Evolutionary conservation across 176 grass and related monocot genomes (phyloP).

Genomic region (Stipa capillata): DNA sequence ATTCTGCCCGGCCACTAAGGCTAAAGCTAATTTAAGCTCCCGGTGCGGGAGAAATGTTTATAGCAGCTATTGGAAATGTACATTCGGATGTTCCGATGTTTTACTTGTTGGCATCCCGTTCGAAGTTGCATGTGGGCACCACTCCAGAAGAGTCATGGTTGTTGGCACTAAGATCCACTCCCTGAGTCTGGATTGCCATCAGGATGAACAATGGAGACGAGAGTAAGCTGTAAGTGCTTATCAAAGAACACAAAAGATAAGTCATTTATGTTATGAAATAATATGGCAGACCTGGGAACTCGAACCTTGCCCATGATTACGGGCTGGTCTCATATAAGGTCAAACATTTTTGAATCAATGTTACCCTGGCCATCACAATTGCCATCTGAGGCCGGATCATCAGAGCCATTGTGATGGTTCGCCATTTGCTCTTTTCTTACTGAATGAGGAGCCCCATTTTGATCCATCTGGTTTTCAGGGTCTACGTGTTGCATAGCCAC

Average conservation of each 20-base stretch:
- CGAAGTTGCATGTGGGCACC: slow-evolving; percentile 47
- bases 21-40: slow-evolving; percentile 7
- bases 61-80: slow-evolving; percentile 23
- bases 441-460: slow-evolving; percentile 29
- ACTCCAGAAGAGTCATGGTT: slow-evolving; percentile 63
- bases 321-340: slow-evolving; percentile 71
- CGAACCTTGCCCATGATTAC: slow-evolving; percentile 57
- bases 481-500: slow-evolving; percentile 56
- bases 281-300: slow-evolving; percentile 62
- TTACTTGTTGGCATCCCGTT: slow-evolving; percentile 29
- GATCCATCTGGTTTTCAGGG: slow-evolving; percentile 34
- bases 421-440: slow-evolving; percentile 44
- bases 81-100: neutral
- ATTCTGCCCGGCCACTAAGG: neutral
- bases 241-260: neutral
- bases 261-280: neutral
- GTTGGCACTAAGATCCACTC: slow-evolving; percentile 36
- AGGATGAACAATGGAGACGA: slow-evolving; percentile 3
- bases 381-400: slow-evolving; percentile 33
- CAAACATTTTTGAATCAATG: slow-evolving; percentile 89
- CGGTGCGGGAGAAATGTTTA: neutral
- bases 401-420: slow-evolving; percentile 41
- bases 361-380: slow-evolving; percentile 47
- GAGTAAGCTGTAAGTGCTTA: neutral
- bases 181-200: slow-evolving; percentile 46